Percentiles rank a stretch among this genome's conserved stretches.
Conservation (phyloP, 495 filamentous ascomycete genomes). For the Penicillium steckii region DNA sequence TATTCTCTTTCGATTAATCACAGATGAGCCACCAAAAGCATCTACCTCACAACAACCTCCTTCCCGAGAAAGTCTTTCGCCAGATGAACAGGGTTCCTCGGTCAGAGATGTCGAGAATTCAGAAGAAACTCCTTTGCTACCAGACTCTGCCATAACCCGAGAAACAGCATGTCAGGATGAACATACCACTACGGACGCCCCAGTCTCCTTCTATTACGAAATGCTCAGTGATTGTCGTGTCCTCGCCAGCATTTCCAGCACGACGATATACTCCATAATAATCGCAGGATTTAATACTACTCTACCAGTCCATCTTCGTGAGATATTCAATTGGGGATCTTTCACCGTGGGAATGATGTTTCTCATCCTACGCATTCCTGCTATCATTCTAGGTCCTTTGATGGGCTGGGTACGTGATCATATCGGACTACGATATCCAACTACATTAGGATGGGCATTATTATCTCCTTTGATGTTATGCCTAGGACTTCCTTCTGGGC, state of each 20-base stretch:
- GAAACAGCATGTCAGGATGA: background rate
- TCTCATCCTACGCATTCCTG: slow-evolving; percentile 15
- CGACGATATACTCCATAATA: background rate
- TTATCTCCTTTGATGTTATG: slow-evolving; percentile 12
- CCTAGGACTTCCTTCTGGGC: slow-evolving; percentile 10
- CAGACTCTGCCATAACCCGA: background rate
- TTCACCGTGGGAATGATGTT: slow-evolving; percentile 22
- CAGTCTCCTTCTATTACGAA: background rate
- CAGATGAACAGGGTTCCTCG: background rate
- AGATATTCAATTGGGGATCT: slow-evolving; percentile 21
- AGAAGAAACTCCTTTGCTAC: background rate
- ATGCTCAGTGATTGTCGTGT: background rate
- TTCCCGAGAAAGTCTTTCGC: background rate
- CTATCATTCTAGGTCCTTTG: slow-evolving; percentile 9
- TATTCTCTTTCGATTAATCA: slow-evolving; percentile 20
- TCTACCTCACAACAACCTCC: background rate
- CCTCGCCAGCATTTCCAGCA: background rate
- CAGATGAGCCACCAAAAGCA: slow-evolving; percentile 15
- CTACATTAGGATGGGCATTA: slow-evolving; percentile 8
- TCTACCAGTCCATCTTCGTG: slow-evolving; percentile 20
- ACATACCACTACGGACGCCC: background rate
- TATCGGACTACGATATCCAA: slow-evolving; percentile 16
- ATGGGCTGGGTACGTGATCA: slow-evolving; percentile 22
- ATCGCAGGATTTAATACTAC: slow-evolving; percentile 21
- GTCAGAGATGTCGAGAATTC: background rate